phyloP scores from a whole-genome alignment of 352 stramenopile species.

The Globisporangium nodosum region DNA sequence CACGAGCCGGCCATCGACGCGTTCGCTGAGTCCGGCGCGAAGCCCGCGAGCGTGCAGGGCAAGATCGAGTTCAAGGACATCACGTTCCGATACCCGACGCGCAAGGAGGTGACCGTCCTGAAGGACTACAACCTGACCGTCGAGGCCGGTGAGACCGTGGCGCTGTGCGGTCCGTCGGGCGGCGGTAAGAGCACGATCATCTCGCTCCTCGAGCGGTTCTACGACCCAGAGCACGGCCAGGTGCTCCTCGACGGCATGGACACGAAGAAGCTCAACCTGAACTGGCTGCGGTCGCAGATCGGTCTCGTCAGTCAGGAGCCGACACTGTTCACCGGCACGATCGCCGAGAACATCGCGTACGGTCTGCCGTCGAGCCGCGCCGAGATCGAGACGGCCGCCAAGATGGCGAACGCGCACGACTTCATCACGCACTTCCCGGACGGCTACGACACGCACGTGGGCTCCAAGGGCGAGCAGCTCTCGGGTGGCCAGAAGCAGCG shows the following conservation, averaged over 20 bases:
- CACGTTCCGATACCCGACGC: conserved; percentile 22
- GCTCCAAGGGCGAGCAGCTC: conserved; percentile 31
- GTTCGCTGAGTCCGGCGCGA: conserved; percentile 3
- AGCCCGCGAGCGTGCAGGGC: conserved; percentile 10
- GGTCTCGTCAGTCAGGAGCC: conserved; percentile 60
- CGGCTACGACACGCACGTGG: conserved; percentile 86
- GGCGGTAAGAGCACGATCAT: conserved; percentile 27
- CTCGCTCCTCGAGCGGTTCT: conserved; percentile 27
- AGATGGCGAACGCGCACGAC: conserved; percentile 79
- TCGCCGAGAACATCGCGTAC: conserved; percentile 47
- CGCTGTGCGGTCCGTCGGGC: conserved; percentile 19
- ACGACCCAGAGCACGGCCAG: conserved; percentile 16
- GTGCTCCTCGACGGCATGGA: conserved; percentile 20
- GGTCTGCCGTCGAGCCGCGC: conserved; percentile 19
- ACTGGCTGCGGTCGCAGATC: conserved; percentile 23
- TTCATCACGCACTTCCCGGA: conserved; percentile 85
- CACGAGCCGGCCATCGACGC: conserved; percentile 4
- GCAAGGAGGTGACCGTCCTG: conserved; percentile 15
- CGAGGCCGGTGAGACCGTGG: conserved; percentile 22
- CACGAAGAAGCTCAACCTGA: conserved; percentile 18
- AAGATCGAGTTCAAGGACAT: conserved; percentile 18
- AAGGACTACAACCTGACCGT: conserved; percentile 15
- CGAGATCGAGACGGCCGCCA: conserved; percentile 69
- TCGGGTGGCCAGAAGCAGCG: conserved; percentile 96
- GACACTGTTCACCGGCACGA: conserved; percentile 41